Evolutionary conservation across 495 filamentous ascomycete species (phyloP), one percentile per base, ranked within the genome.

Genomic region (Xylaria sp.): DNA sequence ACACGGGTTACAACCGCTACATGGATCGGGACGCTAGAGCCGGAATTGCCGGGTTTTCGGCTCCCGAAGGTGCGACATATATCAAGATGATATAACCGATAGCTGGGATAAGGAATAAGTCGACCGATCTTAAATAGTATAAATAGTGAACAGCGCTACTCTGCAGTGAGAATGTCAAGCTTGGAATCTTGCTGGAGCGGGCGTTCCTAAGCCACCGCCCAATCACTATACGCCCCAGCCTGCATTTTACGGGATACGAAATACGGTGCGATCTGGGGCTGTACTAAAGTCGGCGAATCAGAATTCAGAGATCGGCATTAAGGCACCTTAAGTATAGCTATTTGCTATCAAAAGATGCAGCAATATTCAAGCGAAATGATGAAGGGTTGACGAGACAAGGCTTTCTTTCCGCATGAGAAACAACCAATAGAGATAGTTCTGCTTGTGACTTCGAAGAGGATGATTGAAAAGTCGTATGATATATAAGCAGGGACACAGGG

Each of bases 221-320:
- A 40, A 33, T 1, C 5, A 41, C 57, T 53, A 15, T 3, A 14
- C 24, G 24, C 2, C 8, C 59, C 35, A 35, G 31, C 37, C 52
- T 4, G 31, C 14, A 21, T 7, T 44, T 46, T 44, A 17, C 17
- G 52, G 24, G 40, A 68, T 61, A 50, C 53, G 67, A 68, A 59
- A 55, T 68, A 68, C 55, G 67, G 55, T 37, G 55, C 12, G 15
- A 57, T n/a, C 53, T 14, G 55, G 67, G 40, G 41, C 31, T 14
- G 9, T 26, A 61, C 53, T 43, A 7, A 53, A 12, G 12, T 15
- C 3, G 11, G 53, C 37, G 40, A 68, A 59, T 68, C 50, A 57
- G 52, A 6, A 12, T 35, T 29, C 19, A 33, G 53, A 68, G 66
- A 46, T 58, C 40, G 17, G 37, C 40, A 11, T 41, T n/a, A 24